A percentile compares a stretch with the other conserved stretches of the same genome.
These are phyloP conservation scores for Teratosphaeria pseudoeucalypti DNA, from an alignment of 2,329 filamentous ascomycete genomes.

Conservation along the genomic window DNA sequence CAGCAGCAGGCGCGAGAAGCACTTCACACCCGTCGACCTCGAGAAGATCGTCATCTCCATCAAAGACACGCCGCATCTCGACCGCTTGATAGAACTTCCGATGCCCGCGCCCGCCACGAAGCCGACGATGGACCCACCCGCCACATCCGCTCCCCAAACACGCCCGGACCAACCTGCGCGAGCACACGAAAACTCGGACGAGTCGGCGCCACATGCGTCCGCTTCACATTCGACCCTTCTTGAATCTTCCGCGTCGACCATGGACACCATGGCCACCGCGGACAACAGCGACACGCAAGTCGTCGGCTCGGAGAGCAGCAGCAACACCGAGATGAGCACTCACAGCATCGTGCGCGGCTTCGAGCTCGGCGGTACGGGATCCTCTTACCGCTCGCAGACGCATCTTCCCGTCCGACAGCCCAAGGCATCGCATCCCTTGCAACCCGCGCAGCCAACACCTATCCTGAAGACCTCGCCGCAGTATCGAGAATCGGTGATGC, in stretches of 20 bases:
- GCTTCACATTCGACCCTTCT: conserved; percentile 21
- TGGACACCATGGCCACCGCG: conserved; percentile 33
- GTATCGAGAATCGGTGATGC: conserved; percentile 20
- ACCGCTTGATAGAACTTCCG: conserved; percentile 39
- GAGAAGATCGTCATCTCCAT: conserved; percentile 93
- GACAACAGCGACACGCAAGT: conserved; percentile 28
- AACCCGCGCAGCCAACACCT: conserved; percentile 40
- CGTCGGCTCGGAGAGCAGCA: conserved; percentile 49
- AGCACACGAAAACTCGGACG: conserved; percentile 8
- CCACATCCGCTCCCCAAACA: conserved; percentile 19
- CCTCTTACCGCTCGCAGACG: conserved; percentile 54
- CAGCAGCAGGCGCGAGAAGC: conserved; percentile 56
- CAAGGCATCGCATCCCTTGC: not conserved
- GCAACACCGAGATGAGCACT: conserved; percentile 49
- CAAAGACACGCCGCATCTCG: conserved; percentile 66
- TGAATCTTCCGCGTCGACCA: conserved; percentile 51
- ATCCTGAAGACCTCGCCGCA: conserved; percentile 47
- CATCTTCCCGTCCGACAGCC: conserved; percentile 29
- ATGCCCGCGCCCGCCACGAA: conserved; percentile 13
- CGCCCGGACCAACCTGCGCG: conserved; percentile 14
- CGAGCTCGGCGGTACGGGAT: conserved; percentile 62
- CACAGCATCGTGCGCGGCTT: conserved; percentile 78
- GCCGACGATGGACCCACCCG: conserved; percentile 7
- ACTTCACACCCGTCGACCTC: conserved; percentile 84
- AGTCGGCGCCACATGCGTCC: conserved; percentile 20